Evolutionary conservation across 257 asterid genomes (phyloP), one percentile per base, ranked within the genome.

Genomic region (Osmanthus fragrans): DNA sequence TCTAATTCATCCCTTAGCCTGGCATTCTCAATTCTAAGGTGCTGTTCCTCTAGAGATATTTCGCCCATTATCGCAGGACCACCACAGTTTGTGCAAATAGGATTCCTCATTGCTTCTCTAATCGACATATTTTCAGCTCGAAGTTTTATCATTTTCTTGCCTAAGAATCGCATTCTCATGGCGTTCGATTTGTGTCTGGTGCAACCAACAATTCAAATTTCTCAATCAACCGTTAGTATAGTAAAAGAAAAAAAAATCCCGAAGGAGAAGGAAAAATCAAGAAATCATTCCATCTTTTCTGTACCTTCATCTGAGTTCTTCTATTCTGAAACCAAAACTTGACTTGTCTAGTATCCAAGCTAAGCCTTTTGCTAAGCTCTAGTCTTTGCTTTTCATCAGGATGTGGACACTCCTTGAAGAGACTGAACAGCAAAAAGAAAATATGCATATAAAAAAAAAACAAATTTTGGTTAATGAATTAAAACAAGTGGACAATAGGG

Each of bases 401-500:
- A 77, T 95, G 99, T 70, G 99, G 99, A 72, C 96, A 92, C 89
- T 95, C 97, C 80, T 95, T 95, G 87, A 93, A 95, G n/a, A 92
- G 85, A 73, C 99, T 94, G 71, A 33, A 58, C 29, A 58, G 30
- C 32, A 58, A 21, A 70, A 74, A 29, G 47, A 6, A 10, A 54
- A 45, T 19, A 71, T 34, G 30, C 73, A 21, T 58, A 76, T 3
- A 45, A 80, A 67, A 5, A 45, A 47, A 54, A 69, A 1, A 16
- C 16, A 27, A 69, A 9, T 40, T 29, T 72, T 36, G 12, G n/a
- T 1, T 5, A 27, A 51, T 8, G 66, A n/a, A 2, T 37, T 25
- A 34, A 37, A 7, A 2, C 7, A 15, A 30, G 40, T 10, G 27
- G 29, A 47, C 21, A 45, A 66, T 16, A 56, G 73, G 29, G 75